Base-by-base conservation (phyloP, 345 rosid species). In the Pistacia vera region DNA sequence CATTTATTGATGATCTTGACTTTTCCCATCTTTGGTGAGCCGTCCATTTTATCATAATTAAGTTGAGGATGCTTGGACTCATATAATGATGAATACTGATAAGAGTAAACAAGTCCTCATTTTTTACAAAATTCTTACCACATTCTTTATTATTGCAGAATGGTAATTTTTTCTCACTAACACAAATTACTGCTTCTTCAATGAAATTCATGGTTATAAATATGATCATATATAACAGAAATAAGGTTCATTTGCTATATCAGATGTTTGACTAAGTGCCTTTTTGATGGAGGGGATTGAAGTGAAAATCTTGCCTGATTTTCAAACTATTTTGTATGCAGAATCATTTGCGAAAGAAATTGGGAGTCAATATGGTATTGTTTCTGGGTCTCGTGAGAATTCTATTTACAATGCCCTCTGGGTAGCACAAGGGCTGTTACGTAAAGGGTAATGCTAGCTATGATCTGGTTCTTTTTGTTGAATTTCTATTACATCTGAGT, bases 351-450 rank as follows among this genome's bases (percentile, higher is more conserved):
- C 38, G 55, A 84, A 85, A 74, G 88, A 87, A 35, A 93, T 96
- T 71, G 99, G 99, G 74, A 96, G 99, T 83, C 93, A 91, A 76
- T 72, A 86, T 79, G 97, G 97, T 70, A 93, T 96, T 73, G 83
- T 88, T 68, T 86, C 98, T 68, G 97, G 90, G 57, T 86, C 99
- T 80, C 90, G 94, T 51, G 97, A 96, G 86, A 96, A 96, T 75
- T 88, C 99, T 55, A 92, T 96, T 57, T 96, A 93, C 75, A 91
- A 87, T 88, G 95, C 95, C 73, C 90, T 96, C 18, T 96, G 99
- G 99, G 98, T 89, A 71, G 99, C 98, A 11, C 99, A 96, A 88
- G 98, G 95, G 58, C 83, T 96, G 68, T 86, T 96, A 38, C 97
- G 94, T 62, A 96, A 96, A 89, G 99, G 99, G 99, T 96, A 91